Evolutionary conservation across 2,329 filamentous ascomycete genomes (phyloP), one percentile per base, ranked within the genome.

Genomic region (Claviceps sp.): DNA sequence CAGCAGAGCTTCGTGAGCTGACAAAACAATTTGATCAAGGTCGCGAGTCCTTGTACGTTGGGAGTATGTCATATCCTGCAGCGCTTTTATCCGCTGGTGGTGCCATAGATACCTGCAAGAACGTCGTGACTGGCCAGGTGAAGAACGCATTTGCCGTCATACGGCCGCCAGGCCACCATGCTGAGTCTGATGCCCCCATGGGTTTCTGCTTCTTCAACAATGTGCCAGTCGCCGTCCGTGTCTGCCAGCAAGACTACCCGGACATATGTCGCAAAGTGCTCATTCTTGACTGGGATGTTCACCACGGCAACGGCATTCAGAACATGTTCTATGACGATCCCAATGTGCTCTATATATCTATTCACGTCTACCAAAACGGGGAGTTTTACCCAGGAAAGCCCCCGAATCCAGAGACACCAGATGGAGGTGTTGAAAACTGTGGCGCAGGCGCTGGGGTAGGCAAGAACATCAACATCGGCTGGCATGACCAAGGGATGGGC

Each of bases 141-240:
- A 95, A 94, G 67, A 98, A 98, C 62, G 89, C 88, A 0, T 93
- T 98, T 64, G 93, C 93, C 1, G 85, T 98, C 40, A 95, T 98
- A 60, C 81, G 93, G 14, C 93, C 93, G 2, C 93, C 93, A 0
- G 93, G 93, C 0, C 93, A 98, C 62, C 93, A 98, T 66, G 93
- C 93, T 1, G 93, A 98, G 64, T 83, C 81, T 53, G 78, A 93
- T 60, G 75, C 82, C 38, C 80, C 91, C 1, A 93, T 95, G 77
- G 93, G 93, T 0, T 98, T 98, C 63, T 98, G 93, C 65, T 79
- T 97, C 54, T 97, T 97, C 72, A 96, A 98, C 71, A 98, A 98
- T 62, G 93, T 97, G 3, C 89, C 88, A 20, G 86, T 98, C 54
- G 91, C 90, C 1, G 84, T 89, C n/a, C 85, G 81, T 54, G 86